Conservation (phyloP, 2,329 filamentous ascomycete species). For the Coccinonectria pachysandricola region DNA sequence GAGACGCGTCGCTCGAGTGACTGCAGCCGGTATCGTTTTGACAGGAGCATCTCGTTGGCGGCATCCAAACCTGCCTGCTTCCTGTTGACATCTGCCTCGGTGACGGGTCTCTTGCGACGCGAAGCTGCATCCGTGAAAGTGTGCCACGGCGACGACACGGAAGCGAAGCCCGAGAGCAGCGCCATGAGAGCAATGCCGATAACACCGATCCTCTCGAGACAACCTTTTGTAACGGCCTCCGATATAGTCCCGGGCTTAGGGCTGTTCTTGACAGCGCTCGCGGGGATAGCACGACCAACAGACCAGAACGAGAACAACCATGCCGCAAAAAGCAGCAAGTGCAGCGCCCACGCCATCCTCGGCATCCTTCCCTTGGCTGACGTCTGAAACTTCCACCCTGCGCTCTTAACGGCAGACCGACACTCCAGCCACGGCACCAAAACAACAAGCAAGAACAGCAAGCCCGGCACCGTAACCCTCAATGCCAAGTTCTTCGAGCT, state of each 20-base stretch:
- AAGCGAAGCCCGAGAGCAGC: conserved; percentile 77
- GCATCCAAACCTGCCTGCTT: conserved; percentile 73
- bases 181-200: conserved; percentile 84
- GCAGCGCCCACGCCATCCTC: conserved; percentile 53
- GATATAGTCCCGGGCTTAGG: conserved; percentile 22
- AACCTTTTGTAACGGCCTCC: conserved; percentile 38
- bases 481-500: conserved; percentile 58
- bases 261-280: conserved; percentile 17
- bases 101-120: conserved; percentile 44
- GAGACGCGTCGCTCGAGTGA: conserved; percentile 54
- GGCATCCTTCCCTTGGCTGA: conserved; percentile 46
- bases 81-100: conserved; percentile 63
- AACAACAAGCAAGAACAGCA: conserved; percentile 63
- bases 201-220: conserved; percentile 63
- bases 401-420: conserved; percentile 47
- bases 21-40: conserved; percentile 63
- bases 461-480: conserved; percentile 55
- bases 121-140: conserved; percentile 56
- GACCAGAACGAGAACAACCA: conserved; percentile 75
- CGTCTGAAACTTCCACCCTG: conserved; percentile 53
- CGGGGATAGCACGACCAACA: conserved; percentile 53
- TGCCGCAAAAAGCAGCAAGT: conserved; percentile 47
- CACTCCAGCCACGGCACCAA: conserved; percentile 73
- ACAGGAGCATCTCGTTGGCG: conserved; percentile 66
- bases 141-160: conserved; percentile 81